Percentiles rank a stretch among this genome's conserved stretches.
Conservation (phyloP, 768 basidiomycete genomes). For the Dacryopinax primogenitus region DNA sequence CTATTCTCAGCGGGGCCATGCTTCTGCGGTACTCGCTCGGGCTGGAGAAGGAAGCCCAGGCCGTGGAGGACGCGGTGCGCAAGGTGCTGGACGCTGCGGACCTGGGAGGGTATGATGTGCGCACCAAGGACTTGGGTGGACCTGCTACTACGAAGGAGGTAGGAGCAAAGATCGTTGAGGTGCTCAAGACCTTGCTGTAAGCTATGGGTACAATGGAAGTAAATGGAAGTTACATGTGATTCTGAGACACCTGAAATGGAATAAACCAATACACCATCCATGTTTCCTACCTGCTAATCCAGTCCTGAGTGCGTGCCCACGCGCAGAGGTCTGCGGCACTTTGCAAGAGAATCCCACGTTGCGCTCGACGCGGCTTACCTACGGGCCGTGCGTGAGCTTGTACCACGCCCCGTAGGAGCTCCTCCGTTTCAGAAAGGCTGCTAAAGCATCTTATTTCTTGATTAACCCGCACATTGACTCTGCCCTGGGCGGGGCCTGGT, state of each 20-base stretch:
- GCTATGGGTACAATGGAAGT: not conserved
- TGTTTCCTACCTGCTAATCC: not conserved
- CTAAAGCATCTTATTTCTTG: conserved; percentile 13
- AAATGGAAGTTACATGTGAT: not conserved
- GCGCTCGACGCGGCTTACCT: not conserved
- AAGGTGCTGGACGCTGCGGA: conserved; percentile 66
- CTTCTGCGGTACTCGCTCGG: conserved; percentile 90
- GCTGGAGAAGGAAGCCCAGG: conserved; percentile 65
- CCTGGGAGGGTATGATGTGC: conserved; percentile 58
- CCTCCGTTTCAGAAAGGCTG: conserved; percentile 11
- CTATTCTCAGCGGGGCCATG: conserved; percentile 88
- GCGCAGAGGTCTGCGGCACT: not conserved
- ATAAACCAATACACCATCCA: not conserved
- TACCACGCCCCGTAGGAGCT: conserved; percentile 11
- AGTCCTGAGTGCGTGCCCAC: not conserved
- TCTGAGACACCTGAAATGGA: not conserved
- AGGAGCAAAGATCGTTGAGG: conserved; percentile 71
- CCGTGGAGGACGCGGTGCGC: conserved; percentile 81
- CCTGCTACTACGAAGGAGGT: conserved; percentile 59
- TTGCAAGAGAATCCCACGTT: not conserved
- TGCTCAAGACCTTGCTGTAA: conserved; percentile 45
- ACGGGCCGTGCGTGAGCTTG: conserved; percentile 3
- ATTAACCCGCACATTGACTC: not conserved
- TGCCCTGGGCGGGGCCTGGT: conserved; percentile 8
- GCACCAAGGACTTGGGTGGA: conserved; percentile 84